phyloP scores from a whole-genome alignment of 441 rosid genomes.

The Caryocar brasiliense region DNA sequence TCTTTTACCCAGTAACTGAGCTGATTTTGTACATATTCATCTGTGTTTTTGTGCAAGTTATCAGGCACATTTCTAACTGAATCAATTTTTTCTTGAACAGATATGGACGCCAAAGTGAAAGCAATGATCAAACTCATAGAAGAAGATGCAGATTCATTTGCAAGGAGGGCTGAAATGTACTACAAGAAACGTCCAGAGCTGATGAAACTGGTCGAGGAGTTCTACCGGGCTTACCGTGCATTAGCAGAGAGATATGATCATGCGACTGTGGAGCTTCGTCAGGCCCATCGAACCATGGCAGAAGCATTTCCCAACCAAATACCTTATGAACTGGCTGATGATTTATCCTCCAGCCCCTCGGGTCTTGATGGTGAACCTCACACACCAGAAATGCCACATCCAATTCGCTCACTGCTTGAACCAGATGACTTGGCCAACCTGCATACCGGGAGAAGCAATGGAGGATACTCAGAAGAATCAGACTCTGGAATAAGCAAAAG shows the following conservation, averaged over 20 bases:
- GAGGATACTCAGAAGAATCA: constrained; percentile 50
- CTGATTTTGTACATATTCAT: too few species aligned
- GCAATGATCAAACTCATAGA: constrained; percentile 95
- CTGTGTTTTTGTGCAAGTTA: too few species aligned
- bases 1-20: too few species aligned
- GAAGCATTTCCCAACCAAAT: constrained; percentile 92
- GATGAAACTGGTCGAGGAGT: constrained; percentile 95
- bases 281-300: constrained; percentile 80
- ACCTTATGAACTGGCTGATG: constrained; percentile 56
- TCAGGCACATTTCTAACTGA: too few species aligned
- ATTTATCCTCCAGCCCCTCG: constrained; percentile 39
- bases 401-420: constrained; percentile 35
- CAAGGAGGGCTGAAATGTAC: constrained; percentile 97
- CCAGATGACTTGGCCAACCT: constrained; percentile 51
- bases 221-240: constrained; percentile 92
- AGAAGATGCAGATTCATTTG: constrained; percentile 99
- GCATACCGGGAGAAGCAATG: constrained; percentile 42
- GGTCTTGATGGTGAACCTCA: constrained; percentile 47
- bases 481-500: constrained; percentile 26
- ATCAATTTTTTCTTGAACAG: constrained; percentile 42
- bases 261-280: constrained; percentile 84
- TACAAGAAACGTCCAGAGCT: constrained; percentile 95
- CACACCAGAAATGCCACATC: constrained; percentile 53
- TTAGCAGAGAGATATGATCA: constrained; percentile 95
- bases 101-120: constrained; percentile 87